Base-by-base conservation (phyloP, 2,329 filamentous ascomycete genomes). In the Cercospora nicotianae region DNA sequence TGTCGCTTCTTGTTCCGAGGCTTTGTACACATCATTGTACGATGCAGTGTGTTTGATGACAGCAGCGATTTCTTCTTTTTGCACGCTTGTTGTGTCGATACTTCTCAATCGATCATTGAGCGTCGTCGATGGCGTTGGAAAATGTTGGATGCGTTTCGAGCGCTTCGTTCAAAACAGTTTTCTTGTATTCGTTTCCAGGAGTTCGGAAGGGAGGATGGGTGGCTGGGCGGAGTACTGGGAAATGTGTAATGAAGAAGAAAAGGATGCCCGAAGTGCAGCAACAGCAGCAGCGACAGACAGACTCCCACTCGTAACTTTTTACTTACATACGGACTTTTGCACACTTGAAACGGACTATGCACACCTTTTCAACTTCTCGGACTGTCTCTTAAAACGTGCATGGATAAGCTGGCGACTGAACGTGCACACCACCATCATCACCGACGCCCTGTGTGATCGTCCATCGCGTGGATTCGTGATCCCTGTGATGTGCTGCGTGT, bases 21-120 rank as follows among this genome's bases (percentile, higher is more conserved):
- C 28, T 30, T 62, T 59, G 62, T 64, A 64, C 62, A 64, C 51
- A 48, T 64, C 62, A 59, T 59, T 58, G 62, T 59, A 64, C 45
- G 51, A 64, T 64, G 62, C 51, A 64, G 61, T 33, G 26, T 26
- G 31, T 26, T 26, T 62, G 60, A 62, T 36, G 55, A 20, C 26
- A 18, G 8, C 55, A 59, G 55, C 39, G 28, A 20, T 51, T 42
- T 63, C 61, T 64, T 64, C 18, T 55, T 45, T 59, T 57, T 18
- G n/a, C 31, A 59, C 31, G 31, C 62, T 39, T 64, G 33, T 64
- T 12, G n/a, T 59, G 16, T 33, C 55, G 30, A 59, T 59, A 33
- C 30, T 36, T 59, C 16, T 18, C 9, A 20, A 48, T 64, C 51
- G 62, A 53, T 58, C 33, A 18, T 58, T 45, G 33, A 36, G 53